Conservation (phyloP, 2,329 filamentous ascomycete species). For the Penicillium expansum region DNA sequence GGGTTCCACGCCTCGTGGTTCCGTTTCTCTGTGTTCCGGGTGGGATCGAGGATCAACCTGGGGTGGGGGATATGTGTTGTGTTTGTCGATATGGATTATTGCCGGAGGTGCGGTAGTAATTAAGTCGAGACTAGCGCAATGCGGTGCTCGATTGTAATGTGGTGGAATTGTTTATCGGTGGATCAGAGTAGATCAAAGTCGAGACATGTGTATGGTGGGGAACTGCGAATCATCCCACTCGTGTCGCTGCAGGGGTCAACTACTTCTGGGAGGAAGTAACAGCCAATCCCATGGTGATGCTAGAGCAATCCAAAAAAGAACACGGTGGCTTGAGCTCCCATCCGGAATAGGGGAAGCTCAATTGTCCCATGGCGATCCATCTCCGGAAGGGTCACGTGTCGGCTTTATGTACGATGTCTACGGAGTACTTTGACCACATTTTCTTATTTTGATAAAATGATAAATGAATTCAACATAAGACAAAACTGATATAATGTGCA, state of each 20-base stretch:
- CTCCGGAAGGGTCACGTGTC: constrained; percentile 14
- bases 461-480: not conserved
- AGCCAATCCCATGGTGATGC: not conserved
- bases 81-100: not conserved
- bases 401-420: not conserved
- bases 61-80: not conserved
- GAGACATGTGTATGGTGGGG: constrained; percentile 18
- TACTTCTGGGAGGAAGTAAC: not conserved
- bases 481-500: not conserved
- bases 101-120: not conserved
- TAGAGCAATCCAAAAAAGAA: constrained; percentile 14
- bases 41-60: not conserved
- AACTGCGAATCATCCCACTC: constrained; percentile 13
- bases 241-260: not conserved
- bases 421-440: not conserved
- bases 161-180: constrained; percentile 4
- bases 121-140: not conserved
- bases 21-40: not conserved
- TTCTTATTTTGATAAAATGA: not conserved
- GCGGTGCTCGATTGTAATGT: not conserved
- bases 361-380: constrained; percentile 14
- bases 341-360: constrained; percentile 22
- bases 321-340: constrained; percentile 25
- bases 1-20: not conserved
- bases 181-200: constrained; percentile 9